phyloP scores from a whole-genome alignment of 1,284 basidiomycete genomes.

The Puccinia triticina region DNA sequence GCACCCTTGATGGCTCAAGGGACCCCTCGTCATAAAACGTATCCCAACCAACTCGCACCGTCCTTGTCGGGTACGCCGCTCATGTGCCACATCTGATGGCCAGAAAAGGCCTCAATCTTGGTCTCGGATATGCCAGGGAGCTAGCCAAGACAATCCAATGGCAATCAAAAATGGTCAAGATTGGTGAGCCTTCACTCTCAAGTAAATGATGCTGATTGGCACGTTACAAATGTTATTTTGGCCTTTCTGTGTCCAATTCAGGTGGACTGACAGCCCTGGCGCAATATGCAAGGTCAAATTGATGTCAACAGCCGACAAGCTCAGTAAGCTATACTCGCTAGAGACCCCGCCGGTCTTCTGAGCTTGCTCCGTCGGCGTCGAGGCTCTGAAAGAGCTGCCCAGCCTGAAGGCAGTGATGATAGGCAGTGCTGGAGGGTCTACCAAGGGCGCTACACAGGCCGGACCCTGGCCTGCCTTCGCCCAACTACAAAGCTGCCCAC shows the following conservation, averaged over 20 bases:
- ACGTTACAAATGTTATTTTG: not conserved
- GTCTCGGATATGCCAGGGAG: slow-evolving; percentile 72
- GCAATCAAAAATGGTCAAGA: slow-evolving; percentile 45
- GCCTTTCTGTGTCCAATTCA: slow-evolving; percentile 57
- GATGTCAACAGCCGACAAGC: slow-evolving; percentile 80
- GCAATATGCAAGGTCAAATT: slow-evolving; percentile 74
- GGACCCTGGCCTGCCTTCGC: slow-evolving; percentile 19
- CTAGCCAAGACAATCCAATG: slow-evolving; percentile 15
- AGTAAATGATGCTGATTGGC: not conserved
- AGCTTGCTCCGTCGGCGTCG: slow-evolving; percentile 82
- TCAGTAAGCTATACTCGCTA: slow-evolving; percentile 79
- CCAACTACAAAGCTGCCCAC: slow-evolving; percentile 17
- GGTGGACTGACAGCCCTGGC: slow-evolving; percentile 76
- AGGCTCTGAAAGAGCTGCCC: slow-evolving; percentile 84
- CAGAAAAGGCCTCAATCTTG: slow-evolving; percentile 93
- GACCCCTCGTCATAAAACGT: slow-evolving; percentile 58
- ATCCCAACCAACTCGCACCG: slow-evolving; percentile 68
- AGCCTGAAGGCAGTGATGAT: slow-evolving; percentile 79
- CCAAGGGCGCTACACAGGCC: slow-evolving; percentile 49
- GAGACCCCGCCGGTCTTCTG: slow-evolving; percentile 74
- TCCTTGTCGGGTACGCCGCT: slow-evolving; percentile 91
- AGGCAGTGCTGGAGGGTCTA: slow-evolving; percentile 71
- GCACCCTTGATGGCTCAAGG: slow-evolving; percentile 61
- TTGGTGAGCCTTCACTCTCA: slow-evolving; percentile 9
- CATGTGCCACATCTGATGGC: slow-evolving; percentile 96